phyloP scores from a whole-genome alignment of 495 filamentous ascomycete genomes.

The Terfezia boudieri region DNA sequence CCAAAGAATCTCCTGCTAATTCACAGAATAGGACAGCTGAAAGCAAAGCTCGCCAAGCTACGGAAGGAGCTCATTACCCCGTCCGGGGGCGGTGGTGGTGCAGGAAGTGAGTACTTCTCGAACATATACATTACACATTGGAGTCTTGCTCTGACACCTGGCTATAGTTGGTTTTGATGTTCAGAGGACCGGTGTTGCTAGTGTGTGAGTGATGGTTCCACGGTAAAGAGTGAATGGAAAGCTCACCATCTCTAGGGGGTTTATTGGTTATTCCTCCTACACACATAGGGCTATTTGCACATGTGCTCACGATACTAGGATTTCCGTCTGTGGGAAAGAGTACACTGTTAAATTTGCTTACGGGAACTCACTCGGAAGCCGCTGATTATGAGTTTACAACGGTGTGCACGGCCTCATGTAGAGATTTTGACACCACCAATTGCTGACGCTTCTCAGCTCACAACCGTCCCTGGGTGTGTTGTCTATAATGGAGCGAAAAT shows the following conservation, averaged over 20 bases:
- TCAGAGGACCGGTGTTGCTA: conserved; percentile 89
- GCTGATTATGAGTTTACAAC: conserved; percentile 98
- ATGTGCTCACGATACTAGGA: conserved; percentile 25
- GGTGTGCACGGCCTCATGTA: conserved; percentile 3
- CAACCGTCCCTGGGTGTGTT: conserved; percentile 91
- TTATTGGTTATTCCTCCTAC: conserved; percentile 23
- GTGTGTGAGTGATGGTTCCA: conserved; percentile 44
- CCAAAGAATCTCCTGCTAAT: background rate
- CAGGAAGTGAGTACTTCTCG: conserved; percentile 33
- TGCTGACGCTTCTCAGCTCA: conserved; percentile 30
- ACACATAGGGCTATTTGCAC: background rate
- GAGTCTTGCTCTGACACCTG: conserved; percentile 14
- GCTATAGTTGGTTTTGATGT: conserved; percentile 76
- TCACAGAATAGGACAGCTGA: conserved; percentile 51
- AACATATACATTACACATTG: background rate
- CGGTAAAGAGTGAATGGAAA: conserved; percentile 5
- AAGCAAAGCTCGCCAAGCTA: conserved; percentile 94
- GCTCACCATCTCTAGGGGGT: conserved; percentile 21
- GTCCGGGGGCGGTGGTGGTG: conserved; percentile 56
- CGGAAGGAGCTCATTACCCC: conserved; percentile 90
- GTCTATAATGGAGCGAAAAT: conserved; percentile 92
- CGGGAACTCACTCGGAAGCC: conserved; percentile 89
- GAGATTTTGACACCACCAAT: background rate
- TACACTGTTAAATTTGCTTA: conserved; percentile 85
- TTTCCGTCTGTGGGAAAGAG: conserved; percentile 97